These are phyloP conservation scores for Daldinia vernicosa DNA, from an alignment of 495 filamentous ascomycete genomes.

Conservation along the genomic window DNA sequence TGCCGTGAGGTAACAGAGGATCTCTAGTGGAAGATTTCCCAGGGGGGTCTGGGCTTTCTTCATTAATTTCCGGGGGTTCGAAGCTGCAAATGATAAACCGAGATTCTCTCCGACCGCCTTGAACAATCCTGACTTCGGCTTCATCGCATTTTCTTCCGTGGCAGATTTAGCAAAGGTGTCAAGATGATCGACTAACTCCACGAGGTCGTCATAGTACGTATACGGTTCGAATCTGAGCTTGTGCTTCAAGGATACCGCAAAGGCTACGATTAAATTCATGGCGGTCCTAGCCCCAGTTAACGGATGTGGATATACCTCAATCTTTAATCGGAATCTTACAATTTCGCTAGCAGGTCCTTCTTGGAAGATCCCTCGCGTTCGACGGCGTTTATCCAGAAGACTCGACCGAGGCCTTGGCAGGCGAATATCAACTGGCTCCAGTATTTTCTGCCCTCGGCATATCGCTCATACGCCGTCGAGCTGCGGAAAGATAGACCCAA, in stretches of 20 bases:
- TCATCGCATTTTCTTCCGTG: constrained; percentile 59
- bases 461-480: constrained; percentile 86
- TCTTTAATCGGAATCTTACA: constrained; percentile 29
- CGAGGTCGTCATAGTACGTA: constrained; percentile 74
- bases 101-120: constrained; percentile 73
- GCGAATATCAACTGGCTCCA: constrained; percentile 79
- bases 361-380: constrained; percentile 70
- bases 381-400: constrained; percentile 78
- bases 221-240: constrained; percentile 89
- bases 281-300: constrained; percentile 62
- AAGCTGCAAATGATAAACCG: constrained; percentile 73
- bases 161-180: constrained; percentile 77
- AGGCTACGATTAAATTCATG: constrained; percentile 84
- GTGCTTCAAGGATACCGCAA: constrained; percentile 80
- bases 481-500: constrained; percentile 83
- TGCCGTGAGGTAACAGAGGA: constrained; percentile 73
- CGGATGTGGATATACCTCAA: not conserved
- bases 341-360: constrained; percentile 75
- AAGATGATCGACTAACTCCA: constrained; percentile 66
- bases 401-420: constrained; percentile 76
- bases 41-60: constrained; percentile 70
- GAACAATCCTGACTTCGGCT: constrained; percentile 61
- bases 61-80: constrained; percentile 76
- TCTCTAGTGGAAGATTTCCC: constrained; percentile 81
- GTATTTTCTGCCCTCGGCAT: constrained; percentile 76